Base-by-base conservation (phyloP, 2,329 filamentous ascomycete species). In the Westerdykella ornata region DNA sequence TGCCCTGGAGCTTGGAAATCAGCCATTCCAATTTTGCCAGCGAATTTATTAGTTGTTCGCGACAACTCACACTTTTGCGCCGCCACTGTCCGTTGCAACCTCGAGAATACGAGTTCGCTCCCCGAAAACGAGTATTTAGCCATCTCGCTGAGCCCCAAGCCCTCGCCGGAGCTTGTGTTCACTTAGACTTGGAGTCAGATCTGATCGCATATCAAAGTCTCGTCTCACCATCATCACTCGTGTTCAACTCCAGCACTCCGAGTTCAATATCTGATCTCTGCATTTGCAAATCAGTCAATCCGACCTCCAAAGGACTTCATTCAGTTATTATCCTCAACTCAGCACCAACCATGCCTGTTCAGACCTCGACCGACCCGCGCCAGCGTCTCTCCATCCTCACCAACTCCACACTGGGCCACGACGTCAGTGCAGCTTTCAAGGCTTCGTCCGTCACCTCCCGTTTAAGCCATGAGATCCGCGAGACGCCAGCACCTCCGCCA, bases 331-430 rank as follows among this genome's bases (percentile, higher is more conserved):
- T 35, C 18, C 30, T 36, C 17, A 33, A 38, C 33, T 19, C n/a
- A 44, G 34, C 22, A 28, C 28, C 19, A 43, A 60, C 36, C 35
- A 66, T 61, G 61, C 57, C 61, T 48, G 42, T 56, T 31, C 38
- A 57, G 39, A 47, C 49, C 33, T 35, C 48, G 17, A 45, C 48
- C 44, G 60, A 59, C 53, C 64, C 65, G 36, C 66, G 65, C 51
- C 60, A 66, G 47, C 64, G 63, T 55, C 66, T 68, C 46, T 66
- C 64, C 38, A 61, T 68, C 60, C 54, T 65, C 49, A 67, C 63
- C 41, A 63, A 66, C 56, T 57, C 62, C 16, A 62, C 62, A 1
- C 64, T 68, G 38, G 62, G 64, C 42, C 63, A 63, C 56, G 65
- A 67, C 47, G 60, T 68, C 39, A 62, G 60, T 43, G 66, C 63